A percentile compares a stretch with the other conserved stretches of the same genome.
Evolutionary conservation across 129 eudicot species (phyloP).

Genomic region (Artemisia annua): DNA sequence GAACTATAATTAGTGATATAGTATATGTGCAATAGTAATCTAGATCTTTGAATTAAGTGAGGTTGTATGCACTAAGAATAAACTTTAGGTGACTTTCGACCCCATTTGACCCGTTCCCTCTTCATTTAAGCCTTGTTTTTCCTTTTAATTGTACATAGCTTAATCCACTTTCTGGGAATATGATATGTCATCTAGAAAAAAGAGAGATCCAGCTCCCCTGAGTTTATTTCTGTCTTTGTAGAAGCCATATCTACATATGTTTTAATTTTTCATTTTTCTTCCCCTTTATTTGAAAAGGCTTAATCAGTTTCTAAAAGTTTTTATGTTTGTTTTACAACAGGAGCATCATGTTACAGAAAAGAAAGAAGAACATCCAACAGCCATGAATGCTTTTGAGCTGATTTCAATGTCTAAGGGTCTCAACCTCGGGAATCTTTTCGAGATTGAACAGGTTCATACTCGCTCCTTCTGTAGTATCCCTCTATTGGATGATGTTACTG

Average conservation of each 20-base stretch:
- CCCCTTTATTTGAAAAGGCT: background rate
- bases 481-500: background rate
- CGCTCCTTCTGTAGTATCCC: background rate
- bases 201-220: background rate
- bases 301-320: conserved; percentile 17
- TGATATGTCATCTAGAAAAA: background rate
- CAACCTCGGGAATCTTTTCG: conserved; percentile 89
- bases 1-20: too few species aligned
- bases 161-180: background rate
- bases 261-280: background rate
- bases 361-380: conserved; percentile 79
- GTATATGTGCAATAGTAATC: background rate
- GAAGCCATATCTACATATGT: background rate
- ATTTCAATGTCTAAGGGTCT: conserved; percentile 93
- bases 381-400: conserved; percentile 97
- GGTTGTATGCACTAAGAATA: background rate
- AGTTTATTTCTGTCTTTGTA: background rate
- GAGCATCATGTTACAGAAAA: conserved; percentile 87
- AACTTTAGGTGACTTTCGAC: background rate
- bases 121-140: background rate
- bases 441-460: conserved; percentile 63
- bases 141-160: background rate
- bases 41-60: background rate
- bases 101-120: background rate
- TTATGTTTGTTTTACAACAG: conserved; percentile 40